A percentile compares a stretch with the other conserved stretches of the same genome.
phyloP scores from a whole-genome alignment of 139 green algal species.

The Ettlia oleoabundans region DNA sequence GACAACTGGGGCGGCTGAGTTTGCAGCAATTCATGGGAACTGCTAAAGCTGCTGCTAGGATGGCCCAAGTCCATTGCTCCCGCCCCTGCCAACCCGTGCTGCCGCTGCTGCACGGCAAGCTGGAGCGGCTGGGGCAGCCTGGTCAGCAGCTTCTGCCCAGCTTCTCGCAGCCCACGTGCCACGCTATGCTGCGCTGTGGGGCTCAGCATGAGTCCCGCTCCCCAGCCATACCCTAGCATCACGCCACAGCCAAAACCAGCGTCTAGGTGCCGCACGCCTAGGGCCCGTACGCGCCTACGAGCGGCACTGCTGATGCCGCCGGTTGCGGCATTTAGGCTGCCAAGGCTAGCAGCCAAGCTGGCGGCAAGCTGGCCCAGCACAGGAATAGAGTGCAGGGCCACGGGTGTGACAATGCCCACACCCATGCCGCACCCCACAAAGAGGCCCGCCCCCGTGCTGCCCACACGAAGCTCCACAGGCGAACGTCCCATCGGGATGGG shows the following conservation, averaged over 20 bases:
- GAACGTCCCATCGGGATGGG: neutral
- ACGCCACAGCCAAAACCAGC: constrained; percentile 40
- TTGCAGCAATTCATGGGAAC: too few relatives aligned
- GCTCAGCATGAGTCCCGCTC: constrained; percentile 37
- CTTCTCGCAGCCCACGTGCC: neutral
- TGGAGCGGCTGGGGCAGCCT: constrained; percentile 11
- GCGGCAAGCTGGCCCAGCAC: constrained; percentile 40
- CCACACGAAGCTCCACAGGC: constrained; percentile 35
- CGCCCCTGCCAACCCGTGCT: neutral
- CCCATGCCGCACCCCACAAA: constrained; percentile 44
- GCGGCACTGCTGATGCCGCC: constrained; percentile 8
- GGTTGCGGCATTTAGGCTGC: constrained; percentile 15
- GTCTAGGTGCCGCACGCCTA: constrained; percentile 15
- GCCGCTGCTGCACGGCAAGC: neutral
- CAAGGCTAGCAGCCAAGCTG: constrained; percentile 3
- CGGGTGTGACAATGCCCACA: constrained; percentile 35
- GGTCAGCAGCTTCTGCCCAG: neutral
- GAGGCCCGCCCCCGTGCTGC: constrained; percentile 30
- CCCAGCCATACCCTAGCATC: constrained; percentile 34
- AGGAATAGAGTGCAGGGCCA: constrained; percentile 35
- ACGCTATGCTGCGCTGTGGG: constrained; percentile 11
- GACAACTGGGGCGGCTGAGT: too few relatives aligned
- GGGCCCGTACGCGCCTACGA: neutral
- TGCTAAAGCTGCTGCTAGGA: neutral
- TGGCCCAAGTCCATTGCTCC: neutral